These are phyloP conservation scores for Entomortierella chlamydospora DNA, from an alignment of 192 early-diverging fungal species.

Conservation along the genomic window DNA sequence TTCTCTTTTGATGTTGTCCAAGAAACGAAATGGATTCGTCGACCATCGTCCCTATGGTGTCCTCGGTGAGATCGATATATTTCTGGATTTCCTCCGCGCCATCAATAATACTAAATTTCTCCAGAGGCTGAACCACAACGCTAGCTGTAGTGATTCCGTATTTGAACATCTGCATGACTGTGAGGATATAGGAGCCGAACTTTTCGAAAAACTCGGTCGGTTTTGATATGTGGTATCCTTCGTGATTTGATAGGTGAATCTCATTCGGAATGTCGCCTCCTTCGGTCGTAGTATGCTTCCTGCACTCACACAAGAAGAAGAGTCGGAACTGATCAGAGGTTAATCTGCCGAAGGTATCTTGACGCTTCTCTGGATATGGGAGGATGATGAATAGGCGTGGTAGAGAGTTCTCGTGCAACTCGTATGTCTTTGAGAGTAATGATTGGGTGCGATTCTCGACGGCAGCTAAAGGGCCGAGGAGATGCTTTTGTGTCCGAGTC, in stretches of 20 bases:
- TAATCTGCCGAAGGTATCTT: background rate
- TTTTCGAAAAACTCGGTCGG: conserved; percentile 22
- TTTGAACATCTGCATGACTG: conserved; percentile 22
- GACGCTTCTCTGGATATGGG: background rate
- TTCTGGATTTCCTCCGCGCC: background rate
- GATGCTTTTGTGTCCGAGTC: background rate
- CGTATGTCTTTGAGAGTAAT: conserved; percentile 15
- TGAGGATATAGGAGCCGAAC: conserved; percentile 10
- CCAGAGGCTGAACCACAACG: background rate
- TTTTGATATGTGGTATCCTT: conserved; percentile 7
- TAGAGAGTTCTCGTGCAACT: conserved; percentile 27
- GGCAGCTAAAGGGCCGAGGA: conserved; percentile 1
- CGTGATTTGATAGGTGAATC: conserved; percentile 21
- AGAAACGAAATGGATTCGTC: background rate
- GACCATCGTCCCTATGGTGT: background rate
- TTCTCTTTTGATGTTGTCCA: no score
- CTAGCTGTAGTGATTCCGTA: background rate
- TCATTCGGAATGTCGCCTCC: background rate
- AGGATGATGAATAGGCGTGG: conserved; percentile 31
- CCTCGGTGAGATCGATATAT: background rate
- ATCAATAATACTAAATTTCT: background rate
- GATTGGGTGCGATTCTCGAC: background rate
- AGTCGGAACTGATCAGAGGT: conserved; percentile 6
- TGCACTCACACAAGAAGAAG: conserved; percentile 18
- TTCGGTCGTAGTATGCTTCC: conserved; percentile 5